Base-by-base conservation (phyloP, 345 rosid genomes). In the Camelina neglecta region DNA sequence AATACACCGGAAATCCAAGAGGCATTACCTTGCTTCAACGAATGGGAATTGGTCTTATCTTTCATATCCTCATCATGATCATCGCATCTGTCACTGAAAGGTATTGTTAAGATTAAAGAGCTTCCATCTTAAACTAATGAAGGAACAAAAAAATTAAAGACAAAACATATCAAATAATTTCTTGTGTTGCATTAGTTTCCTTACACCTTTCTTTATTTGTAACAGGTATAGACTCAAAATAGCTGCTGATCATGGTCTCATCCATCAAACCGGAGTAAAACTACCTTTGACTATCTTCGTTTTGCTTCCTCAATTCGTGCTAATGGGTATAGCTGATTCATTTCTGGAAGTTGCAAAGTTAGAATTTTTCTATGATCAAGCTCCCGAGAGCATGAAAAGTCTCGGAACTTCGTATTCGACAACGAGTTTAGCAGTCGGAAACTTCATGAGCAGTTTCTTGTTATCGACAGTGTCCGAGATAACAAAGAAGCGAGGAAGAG, bases 351-450 rank as follows among this genome's bases (percentile, higher is more conserved):
- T 88, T 7, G 93, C 98, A 1, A 93, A 93, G 84, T 38, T 91
- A 18, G 96, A 91, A 63, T 91, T 89, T 44, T 93, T 93, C 91
- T 93, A 91, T 33, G 96, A 91, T 57, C 98, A 93, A 56, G 92
- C 96, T 7, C 96, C 98, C 0, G 84, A 87, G 60, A 87, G 86
- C 33, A 88, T 89, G 98, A 91, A 93, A 60, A 87, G 97, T 58
- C 79, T 93, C 0, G 94, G 98, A 21, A 84, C 98, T 8, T 84
- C 97, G 0, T 89, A 87, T 66, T 89, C 87, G 55, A 76, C 86
- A 0, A 86, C 72, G 16, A 87, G 88, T 75, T 13, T 89, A 33
- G 94, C 89, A 9, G 56, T 93, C 3, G 96, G 96, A 24, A 76
- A 79, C 66, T 91, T 87, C 77, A 60, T 89, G 20, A 92, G 96